Base-by-base conservation (phyloP, 73 alveolate species). In the Paramecium biaurelia region DNA sequence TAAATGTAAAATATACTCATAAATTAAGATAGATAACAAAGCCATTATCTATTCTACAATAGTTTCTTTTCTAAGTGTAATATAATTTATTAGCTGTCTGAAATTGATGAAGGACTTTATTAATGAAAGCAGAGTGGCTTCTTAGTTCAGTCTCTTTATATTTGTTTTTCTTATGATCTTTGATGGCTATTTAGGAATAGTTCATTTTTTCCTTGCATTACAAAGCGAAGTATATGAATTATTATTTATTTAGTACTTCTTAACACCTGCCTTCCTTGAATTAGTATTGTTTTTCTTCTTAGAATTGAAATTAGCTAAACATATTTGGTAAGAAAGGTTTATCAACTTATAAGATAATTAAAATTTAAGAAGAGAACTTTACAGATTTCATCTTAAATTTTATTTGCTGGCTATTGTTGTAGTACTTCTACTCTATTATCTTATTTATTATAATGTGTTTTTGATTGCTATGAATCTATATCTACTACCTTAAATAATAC, bases 221-320 rank as follows among this genome's bases (percentile, higher is more conserved):
- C 3, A 68, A 35, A 70, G 56, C 14, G 32, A 70, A 28, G 84
- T 70, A 70, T 23, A 14, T 26, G 2, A 26, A 11, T n/a, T 12
- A 76, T 63, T 30, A 70, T 14, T 70, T 47, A 47, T 7, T 57
- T 59, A 89, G 79, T 89, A 70, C 11, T 89, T 70, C 70, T 28
- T 88, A 18, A 88, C 93, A 15, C 93, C 93, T 0, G 76, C 89
- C 14, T 88, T 88, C 67, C 68, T 88, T 30, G 68, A 88, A 32
- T 35, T 88, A 37, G 70, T 88, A 0, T 47, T 88, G 14, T 88
- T 76, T 57, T 35, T 37, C 41, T 68, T 88, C 38, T 68, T 88
- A 45, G 93, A 88, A 70, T 56, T 76, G 7, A 79, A 79, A 68
- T 38, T 88, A 28, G 68, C 79, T 7, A 88, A 56, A 20, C 49